Evolutionary conservation across 2,329 filamentous ascomycete genomes (phyloP).

Genomic region (Aspergillus japonicus): DNA sequence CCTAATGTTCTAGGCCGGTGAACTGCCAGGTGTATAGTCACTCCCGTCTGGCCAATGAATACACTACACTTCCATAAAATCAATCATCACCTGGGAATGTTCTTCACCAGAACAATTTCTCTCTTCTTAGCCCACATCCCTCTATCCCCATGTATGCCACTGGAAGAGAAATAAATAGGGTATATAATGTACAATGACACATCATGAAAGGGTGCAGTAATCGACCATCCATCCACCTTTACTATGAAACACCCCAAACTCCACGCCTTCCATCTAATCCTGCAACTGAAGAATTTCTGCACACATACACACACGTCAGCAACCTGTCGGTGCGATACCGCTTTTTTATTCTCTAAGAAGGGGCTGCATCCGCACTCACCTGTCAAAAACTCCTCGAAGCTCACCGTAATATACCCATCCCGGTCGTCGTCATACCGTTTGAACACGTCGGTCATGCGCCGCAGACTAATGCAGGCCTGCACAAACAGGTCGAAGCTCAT

Average conservation of each 20-base stretch:
- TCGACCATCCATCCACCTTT: neutral
- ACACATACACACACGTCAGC: neutral
- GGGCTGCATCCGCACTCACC: slow-evolving; percentile 39
- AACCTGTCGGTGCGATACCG: neutral
- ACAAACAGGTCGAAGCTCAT: slow-evolving; percentile 97
- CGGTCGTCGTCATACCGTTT: slow-evolving; percentile 98
- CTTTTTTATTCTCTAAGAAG: neutral
- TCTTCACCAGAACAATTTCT: no score
- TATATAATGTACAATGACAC: neutral
- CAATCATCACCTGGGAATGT: no score
- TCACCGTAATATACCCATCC: slow-evolving; percentile 85
- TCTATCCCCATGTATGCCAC: neutral
- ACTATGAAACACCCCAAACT: neutral
- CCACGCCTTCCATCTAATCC: neutral
- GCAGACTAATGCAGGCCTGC: slow-evolving; percentile 92
- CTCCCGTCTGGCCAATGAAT: no score
- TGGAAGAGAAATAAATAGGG: neutral
- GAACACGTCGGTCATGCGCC: slow-evolving; percentile 98
- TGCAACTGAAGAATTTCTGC: neutral
- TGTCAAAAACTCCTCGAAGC: slow-evolving; percentile 77
- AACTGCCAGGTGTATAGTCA: no score
- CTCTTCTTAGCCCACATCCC: neutral
- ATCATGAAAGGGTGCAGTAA: neutral
- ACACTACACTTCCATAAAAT: no score
- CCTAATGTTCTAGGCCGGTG: no score